Conservation (phyloP, 1,284 basidiomycete genomes). For the Ceratobasidium sp. region DNA sequence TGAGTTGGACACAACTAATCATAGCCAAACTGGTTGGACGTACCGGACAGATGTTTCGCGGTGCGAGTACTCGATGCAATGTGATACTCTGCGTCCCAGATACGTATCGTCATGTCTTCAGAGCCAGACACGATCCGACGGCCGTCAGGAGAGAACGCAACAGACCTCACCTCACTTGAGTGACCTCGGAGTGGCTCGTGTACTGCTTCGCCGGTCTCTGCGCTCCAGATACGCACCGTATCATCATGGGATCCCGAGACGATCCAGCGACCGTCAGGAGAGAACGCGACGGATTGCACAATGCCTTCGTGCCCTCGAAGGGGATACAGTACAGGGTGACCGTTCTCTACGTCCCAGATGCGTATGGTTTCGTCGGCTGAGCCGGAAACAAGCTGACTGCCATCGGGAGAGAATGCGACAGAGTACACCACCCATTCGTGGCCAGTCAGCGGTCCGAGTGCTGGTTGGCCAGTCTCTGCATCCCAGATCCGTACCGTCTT, state of each 20-base stretch:
- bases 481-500: no score
- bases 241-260: not conserved
- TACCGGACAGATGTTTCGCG: not conserved
- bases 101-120: not conserved
- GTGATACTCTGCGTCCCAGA: slow-evolving; percentile 23
- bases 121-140: slow-evolving; percentile 11
- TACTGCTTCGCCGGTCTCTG: not conserved
- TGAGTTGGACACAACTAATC: slow-evolving; percentile 54
- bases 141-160: slow-evolving; percentile 32
- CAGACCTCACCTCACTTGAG: not conserved
- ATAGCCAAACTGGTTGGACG: slow-evolving; percentile 53
- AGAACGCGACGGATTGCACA: no score
- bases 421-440: slow-evolving; percentile 2
- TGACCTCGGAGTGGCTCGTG: not conserved
- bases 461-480: not conserved
- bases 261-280: no score
- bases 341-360: no score
- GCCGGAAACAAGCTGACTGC: no score
- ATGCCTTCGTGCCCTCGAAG: no score
- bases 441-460: not conserved
- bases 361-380: no score
- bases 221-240: not conserved
- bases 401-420: slow-evolving; percentile 25
- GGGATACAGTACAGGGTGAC: no score
- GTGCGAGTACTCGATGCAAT: not conserved